Evolutionary conservation across 1,284 basidiomycete genomes (phyloP), one percentile per base, ranked within the genome.

Genomic region (Termitomyces sp.): DNA sequence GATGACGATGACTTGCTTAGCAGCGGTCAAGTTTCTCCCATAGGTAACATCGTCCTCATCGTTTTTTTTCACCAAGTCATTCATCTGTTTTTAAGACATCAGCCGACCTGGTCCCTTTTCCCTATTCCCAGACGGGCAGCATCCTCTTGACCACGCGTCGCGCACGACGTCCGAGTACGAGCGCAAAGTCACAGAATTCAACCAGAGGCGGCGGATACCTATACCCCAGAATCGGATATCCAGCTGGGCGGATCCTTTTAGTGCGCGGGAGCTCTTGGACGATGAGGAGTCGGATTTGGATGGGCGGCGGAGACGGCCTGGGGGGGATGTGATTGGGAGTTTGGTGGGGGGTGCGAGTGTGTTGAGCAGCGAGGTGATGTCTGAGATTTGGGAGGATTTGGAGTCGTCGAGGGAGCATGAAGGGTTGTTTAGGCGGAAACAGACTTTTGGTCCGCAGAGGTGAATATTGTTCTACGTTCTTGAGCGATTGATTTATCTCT

Each of bases 11-110:
- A 83, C 19, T 64, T 80, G 14, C 66, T 83, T 53, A 88, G 86
- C 63, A 89, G 87, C 61, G 85, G 86, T 1, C 86, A 87, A 62
- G 79, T 74, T 7, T 89, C 86, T 19, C 86, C 86, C 6, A 69
- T 77, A 57, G 82, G 85, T 84, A 62, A 57, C n/a, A 78, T 75
- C 21, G 21, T 42, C n/a, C 14, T 37, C 18, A 40, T 26, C 11
- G 30, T 31, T 21, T 19, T 24, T 30, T 24, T 16, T n/a, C n/a
- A n/a, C n/a, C 18, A 14, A 14, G 16, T 21, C 24, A 11, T n/a
- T 10, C 18, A 49, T 6, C 16, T 42, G 2, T 16, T 14, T 42
- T 40, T 30, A 73, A n/a, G 71, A 74, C 49, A 66, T 71, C 57
- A 63, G 67, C 13, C 66, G 66, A 18, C 73, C 66, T 38, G 77